These are phyloP conservation scores for Spatholobus suberectus DNA, from an alignment of 306 rosid species.

Conservation along the genomic window DNA sequence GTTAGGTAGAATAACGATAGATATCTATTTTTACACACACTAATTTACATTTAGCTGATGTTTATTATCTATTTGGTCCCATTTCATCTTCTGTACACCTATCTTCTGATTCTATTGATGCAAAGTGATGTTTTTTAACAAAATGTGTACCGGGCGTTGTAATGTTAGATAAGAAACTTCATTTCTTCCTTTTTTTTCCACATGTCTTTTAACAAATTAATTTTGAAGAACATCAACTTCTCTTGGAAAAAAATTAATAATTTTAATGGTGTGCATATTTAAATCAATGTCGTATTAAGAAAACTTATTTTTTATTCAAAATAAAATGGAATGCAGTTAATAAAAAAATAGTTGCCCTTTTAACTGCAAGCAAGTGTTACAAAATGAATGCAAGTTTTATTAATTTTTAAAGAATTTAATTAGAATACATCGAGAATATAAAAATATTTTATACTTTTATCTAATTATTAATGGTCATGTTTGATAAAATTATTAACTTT, in stretches of 20 bases:
- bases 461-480: background rate
- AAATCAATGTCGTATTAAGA: background rate
- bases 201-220: background rate
- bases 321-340: background rate
- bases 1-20: constrained; percentile 1
- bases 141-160: background rate
- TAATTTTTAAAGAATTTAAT: background rate
- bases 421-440: background rate
- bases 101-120: background rate
- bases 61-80: background rate
- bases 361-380: background rate
- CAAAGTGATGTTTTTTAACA: background rate
- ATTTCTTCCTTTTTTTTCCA: background rate
- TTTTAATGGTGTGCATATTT: background rate
- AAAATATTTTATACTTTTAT: background rate
- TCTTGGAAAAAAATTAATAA: background rate
- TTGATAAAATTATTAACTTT: background rate
- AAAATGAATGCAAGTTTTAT: background rate
- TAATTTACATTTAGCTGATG: background rate
- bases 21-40: background rate
- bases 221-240: background rate
- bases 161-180: background rate
- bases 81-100: background rate
- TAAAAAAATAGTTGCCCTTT: background rate
- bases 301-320: background rate